Base-by-base conservation (phyloP, 2,329 filamentous ascomycete species). In the Hypoxylon sp. region DNA sequence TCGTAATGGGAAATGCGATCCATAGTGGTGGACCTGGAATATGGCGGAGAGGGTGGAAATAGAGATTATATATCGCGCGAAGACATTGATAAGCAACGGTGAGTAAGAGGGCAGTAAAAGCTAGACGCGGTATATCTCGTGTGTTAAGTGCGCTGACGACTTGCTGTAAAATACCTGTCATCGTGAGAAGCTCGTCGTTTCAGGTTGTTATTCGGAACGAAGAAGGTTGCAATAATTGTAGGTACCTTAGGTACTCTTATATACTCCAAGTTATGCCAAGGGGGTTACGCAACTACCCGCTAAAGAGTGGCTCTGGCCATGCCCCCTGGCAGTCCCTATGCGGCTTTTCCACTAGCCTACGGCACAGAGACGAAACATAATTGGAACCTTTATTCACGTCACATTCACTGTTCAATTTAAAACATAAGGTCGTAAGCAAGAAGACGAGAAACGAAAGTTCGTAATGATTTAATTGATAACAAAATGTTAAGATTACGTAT, bases 31-130 rank as follows among this genome's bases (percentile, higher is more conserved):
- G 74, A 13, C 74, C 74, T 13, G 73, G 74, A n/a, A 75, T 71
- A 52, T 74, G 67, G 41, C 68, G 55, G 5, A 77, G 74, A 1
- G 74, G 75, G 60, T 78, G 75, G 30, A 78, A 72, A 55, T 77
- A 78, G 10, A 78, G 68, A 49, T 76, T 76, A 43, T 75, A 75
- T 7, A 75, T 17, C n/a, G 67, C 68, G 11, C 25, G 14, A 41
- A 48, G 5, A 17, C 53, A 57, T 13, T 65, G 56, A 9, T 70
- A 70, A 9, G 63, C 25, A 28, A 73, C 25, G 11, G 50, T n/a
- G 21, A 73, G 21, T 11, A 59, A 38, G 10, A 60, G 6, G 9
- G 38, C 28, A 1, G 53, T 14, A 14, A 62, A n/a, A 45, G 41
- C 28, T n/a, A 68, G 17, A 43, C 19, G 53, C 4, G 46, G 17